These are phyloP conservation scores for Avena insularis DNA, from an alignment of 176 grass and related monocot genomes.

Conservation along the genomic window DNA sequence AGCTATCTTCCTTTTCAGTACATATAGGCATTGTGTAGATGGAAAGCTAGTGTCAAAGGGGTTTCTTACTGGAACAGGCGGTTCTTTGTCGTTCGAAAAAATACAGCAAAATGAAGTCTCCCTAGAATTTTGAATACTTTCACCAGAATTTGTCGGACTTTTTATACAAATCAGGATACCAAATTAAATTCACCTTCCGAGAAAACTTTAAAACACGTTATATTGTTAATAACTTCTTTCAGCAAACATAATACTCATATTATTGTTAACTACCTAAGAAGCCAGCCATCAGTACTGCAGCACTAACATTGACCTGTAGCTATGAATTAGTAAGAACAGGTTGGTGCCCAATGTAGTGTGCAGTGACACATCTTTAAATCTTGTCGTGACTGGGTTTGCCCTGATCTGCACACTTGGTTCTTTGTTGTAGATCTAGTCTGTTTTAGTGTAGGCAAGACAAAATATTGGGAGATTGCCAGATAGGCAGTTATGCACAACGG, in stretches of 20 bases:
- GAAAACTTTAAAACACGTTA: not conserved
- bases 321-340: not conserved
- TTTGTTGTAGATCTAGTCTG: not conserved
- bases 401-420: not conserved
- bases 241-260: not conserved
- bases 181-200: not conserved
- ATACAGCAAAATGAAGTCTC: not conserved
- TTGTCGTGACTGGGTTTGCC: not conserved
- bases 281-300: not conserved
- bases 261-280: not conserved
- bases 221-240: not conserved
- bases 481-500: not conserved
- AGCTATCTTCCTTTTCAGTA: slow-evolving; percentile 46
- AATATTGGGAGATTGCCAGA: slow-evolving; percentile 1
- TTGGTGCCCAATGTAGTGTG: not conserved
- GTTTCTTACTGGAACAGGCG: not conserved
- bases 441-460: not conserved
- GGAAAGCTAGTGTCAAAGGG: slow-evolving; percentile 36
- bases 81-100: slow-evolving; percentile 13
- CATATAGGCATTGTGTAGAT: slow-evolving; percentile 43
- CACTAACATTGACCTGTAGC: not conserved
- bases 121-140: not conserved
- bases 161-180: slow-evolving; percentile 1
- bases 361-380: not conserved
- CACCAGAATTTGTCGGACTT: not conserved